A percentile compares a stretch with the other conserved stretches of the same genome.
These are phyloP conservation scores for Tubosaeta brunneosetosa DNA, from an alignment of 768 basidiomycete genomes.

Conservation along the genomic window DNA sequence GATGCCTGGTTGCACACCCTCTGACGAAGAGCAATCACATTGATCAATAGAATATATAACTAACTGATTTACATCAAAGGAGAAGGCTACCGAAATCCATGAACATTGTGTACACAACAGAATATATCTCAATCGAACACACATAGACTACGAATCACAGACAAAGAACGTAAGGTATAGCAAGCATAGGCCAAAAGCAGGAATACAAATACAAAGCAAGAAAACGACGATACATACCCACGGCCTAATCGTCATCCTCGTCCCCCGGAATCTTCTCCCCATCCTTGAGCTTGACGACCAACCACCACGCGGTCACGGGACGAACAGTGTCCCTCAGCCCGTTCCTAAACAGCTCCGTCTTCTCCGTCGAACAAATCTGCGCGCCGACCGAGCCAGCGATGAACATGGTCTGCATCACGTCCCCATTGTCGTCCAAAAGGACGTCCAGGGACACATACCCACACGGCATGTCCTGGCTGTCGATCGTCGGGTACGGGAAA, in stretches of 20 bases:
- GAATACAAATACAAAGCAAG: background rate
- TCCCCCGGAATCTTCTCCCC: background rate
- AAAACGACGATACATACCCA: background rate
- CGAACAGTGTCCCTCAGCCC: constrained; percentile 31
- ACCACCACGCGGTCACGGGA: constrained; percentile 33
- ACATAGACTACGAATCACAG: background rate
- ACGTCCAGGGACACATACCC: constrained; percentile 29
- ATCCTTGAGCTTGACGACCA: constrained; percentile 14
- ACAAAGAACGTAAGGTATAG: background rate
- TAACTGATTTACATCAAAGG: too few species aligned
- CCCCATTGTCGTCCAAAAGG: constrained; percentile 25
- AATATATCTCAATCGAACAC: background rate
- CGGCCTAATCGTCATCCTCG: background rate
- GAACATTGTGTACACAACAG: background rate
- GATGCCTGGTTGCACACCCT: constrained; percentile 11
- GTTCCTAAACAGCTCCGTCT: constrained; percentile 25
- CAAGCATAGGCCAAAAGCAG: background rate
- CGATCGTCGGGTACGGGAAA: constrained; percentile 27
- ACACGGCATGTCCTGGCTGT: constrained; percentile 25
- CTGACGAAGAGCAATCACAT: too few species aligned
- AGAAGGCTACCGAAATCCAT: background rate
- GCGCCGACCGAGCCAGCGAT: constrained; percentile 28
- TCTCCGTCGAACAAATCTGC: constrained; percentile 29
- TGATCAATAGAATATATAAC: too few species aligned
- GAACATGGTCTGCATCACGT: constrained; percentile 22